Evolutionary conservation across 495 filamentous ascomycete species (phyloP), one percentile per base, ranked within the genome.

Genomic region (Astrocystis sublimbata): DNA sequence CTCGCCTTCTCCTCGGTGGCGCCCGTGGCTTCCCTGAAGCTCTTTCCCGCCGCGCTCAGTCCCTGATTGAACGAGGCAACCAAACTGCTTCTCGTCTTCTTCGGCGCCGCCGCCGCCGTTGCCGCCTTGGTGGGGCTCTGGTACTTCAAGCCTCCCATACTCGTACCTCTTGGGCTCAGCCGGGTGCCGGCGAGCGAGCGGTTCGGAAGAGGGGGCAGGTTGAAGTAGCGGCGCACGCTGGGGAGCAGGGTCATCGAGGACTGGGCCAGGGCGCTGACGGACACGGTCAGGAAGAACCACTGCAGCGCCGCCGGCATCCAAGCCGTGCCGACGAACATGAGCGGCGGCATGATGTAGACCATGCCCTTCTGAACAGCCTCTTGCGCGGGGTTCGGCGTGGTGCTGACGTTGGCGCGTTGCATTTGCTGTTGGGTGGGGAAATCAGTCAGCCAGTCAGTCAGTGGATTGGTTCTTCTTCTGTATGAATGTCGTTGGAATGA

Each of bases 221-320:
- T 81, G 19, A 84, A 64, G 56, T 66, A 68, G 2, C 70, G 65
- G 9, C 90, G 80, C 62, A 91, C 68, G 64, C 68, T 2, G 75
- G 65, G 36, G 72, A 72, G 50, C n/a, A 83, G 76, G 50, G 92
- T 76, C 1, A 86, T 17, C n/a, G 72, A 65, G 1, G 83, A 70
- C 72, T 96, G 92, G 10, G 73, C 45, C 26, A 84, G 64, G 15
- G 85, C 83, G 30, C 90, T 73, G 0, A 81, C 1, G 53, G 85
- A 81, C 1, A 85, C 79, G 21, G 78, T 56, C 43, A 83, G 68
- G 76, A 98, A 92, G 73, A 88, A 90, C 43, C 91, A 74, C 68
- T 92, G 89, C 6, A 96, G 65, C 6, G 79, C 83, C 12, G 85
- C 85, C 0, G 93, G 89, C 69, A 89, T 79, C 67, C 75, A 86